These are phyloP conservation scores for Macrocybe gigantea DNA, from an alignment of 768 basidiomycete genomes.

Conservation along the genomic window DNA sequence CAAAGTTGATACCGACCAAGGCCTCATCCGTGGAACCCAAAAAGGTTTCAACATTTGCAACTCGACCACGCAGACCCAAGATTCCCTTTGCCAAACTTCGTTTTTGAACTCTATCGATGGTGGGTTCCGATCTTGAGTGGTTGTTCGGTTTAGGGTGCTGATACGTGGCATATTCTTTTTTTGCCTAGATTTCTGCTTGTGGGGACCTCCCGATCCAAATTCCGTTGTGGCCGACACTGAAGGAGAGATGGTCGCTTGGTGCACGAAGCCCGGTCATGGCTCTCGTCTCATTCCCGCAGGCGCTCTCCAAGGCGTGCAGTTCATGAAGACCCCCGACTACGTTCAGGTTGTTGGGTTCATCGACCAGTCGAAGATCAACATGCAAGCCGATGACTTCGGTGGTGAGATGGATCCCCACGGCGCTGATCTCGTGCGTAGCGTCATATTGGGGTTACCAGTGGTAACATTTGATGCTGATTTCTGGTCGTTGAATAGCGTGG, in stretches of 20 bases:
- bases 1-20: conserved; percentile 29
- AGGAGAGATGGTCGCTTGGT: conserved; percentile 61
- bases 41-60: conserved; percentile 66
- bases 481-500: conserved; percentile 43
- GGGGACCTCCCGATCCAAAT: conserved; percentile 42
- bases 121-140: conserved; percentile 15
- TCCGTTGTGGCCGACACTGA: conserved; percentile 52
- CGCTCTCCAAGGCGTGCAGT: conserved; percentile 51
- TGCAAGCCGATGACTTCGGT: conserved; percentile 45
- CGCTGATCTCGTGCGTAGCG: conserved; percentile 27
- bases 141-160: background rate
- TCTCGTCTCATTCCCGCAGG: conserved; percentile 58
- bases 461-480: conserved; percentile 5
- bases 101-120: conserved; percentile 52
- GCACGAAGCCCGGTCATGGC: conserved; percentile 56
- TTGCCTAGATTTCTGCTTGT: conserved; percentile 51
- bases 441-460: background rate
- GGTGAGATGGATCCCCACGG: conserved; percentile 72
- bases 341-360: conserved; percentile 51
- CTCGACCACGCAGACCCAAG: conserved; percentile 53
- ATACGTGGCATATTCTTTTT: background rate
- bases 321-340: conserved; percentile 47
- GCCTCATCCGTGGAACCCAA: conserved; percentile 35
- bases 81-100: conserved; percentile 57
- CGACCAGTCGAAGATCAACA: conserved; percentile 49